A percentile compares a stretch with the other conserved stretches of the same genome.
Evolutionary conservation across 2,329 filamentous ascomycete genomes (phyloP).

Genomic region (Nemania abortiva): DNA sequence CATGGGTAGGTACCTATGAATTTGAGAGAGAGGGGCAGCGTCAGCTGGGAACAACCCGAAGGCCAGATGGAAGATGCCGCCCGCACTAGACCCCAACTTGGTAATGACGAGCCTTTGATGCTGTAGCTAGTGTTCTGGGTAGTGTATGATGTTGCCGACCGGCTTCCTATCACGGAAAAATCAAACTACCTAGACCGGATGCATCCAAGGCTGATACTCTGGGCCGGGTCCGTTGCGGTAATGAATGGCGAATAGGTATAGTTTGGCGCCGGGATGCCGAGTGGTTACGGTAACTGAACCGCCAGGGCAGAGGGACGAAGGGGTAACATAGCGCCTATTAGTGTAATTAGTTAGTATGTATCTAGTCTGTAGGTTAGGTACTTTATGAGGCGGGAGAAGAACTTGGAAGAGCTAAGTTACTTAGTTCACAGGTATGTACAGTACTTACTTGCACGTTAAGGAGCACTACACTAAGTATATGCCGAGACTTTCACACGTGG

Average conservation of each 20-base stretch:
- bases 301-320: neutral
- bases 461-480: conserved; percentile 20
- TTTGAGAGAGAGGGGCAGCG: neutral
- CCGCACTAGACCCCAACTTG: conserved; percentile 11
- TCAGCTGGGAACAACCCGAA: conserved; percentile 16
- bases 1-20: neutral
- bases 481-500: conserved; percentile 38
- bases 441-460: conserved; percentile 2
- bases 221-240: conserved; percentile 7
- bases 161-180: conserved; percentile 13
- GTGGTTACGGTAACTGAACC: conserved; percentile 7
- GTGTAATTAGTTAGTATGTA: neutral
- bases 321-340: neutral
- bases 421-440: neutral
- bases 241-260: conserved; percentile 15
- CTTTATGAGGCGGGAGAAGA: too few relatives aligned
- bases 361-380: too few relatives aligned
- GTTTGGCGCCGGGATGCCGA: conserved; percentile 7
- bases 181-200: conserved; percentile 7
- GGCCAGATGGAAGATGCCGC: conserved; percentile 22
- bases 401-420: too few relatives aligned
- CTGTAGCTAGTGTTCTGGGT: neutral
- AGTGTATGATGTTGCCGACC: conserved; percentile 4
- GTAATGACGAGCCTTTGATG: neutral
- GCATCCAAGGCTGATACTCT: conserved; percentile 13